Conservation (phyloP, 164 flowering plant genomes). For the Sextonia rubra region DNA sequence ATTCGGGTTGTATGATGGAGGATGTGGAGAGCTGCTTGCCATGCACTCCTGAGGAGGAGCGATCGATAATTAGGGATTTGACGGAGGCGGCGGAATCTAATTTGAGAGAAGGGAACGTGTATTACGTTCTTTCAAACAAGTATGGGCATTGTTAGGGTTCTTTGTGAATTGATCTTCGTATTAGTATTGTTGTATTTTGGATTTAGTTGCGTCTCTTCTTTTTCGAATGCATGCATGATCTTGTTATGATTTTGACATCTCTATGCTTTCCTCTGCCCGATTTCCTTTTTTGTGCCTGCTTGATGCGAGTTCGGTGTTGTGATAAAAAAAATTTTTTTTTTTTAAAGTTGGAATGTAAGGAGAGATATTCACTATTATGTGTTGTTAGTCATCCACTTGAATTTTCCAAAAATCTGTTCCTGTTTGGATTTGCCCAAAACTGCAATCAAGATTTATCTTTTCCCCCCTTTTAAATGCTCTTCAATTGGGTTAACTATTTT, state of each 20-base stretch:
- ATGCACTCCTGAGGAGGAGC: constrained; percentile 73
- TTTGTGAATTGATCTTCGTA: background rate
- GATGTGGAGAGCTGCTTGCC: constrained; percentile 56
- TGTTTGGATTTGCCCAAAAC: too few species aligned
- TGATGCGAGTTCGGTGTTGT: too few species aligned
- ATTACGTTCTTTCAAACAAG: constrained; percentile 67
- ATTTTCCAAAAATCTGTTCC: background rate
- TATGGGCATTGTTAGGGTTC: constrained; percentile 8
- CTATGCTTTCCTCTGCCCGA: too few species aligned
- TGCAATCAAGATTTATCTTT: too few species aligned
- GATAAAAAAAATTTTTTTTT: too few species aligned
- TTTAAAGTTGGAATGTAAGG: too few species aligned
- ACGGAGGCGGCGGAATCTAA: constrained; percentile 41
- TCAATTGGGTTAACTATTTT: too few species aligned
- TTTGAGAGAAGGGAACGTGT: constrained; percentile 65
- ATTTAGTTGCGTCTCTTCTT: background rate
- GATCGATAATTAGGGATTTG: constrained; percentile 44
- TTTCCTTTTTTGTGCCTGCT: background rate
- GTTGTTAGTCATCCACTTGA: background rate
- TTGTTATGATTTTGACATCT: background rate
- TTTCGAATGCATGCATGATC: background rate
- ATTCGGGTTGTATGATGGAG: constrained; percentile 54
- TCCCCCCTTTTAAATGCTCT: too few species aligned
- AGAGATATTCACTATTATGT: too few species aligned
- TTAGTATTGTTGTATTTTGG: background rate